Base-by-base conservation (phyloP, 2,329 filamentous ascomycete species). In the Xylaria sp. region DNA sequence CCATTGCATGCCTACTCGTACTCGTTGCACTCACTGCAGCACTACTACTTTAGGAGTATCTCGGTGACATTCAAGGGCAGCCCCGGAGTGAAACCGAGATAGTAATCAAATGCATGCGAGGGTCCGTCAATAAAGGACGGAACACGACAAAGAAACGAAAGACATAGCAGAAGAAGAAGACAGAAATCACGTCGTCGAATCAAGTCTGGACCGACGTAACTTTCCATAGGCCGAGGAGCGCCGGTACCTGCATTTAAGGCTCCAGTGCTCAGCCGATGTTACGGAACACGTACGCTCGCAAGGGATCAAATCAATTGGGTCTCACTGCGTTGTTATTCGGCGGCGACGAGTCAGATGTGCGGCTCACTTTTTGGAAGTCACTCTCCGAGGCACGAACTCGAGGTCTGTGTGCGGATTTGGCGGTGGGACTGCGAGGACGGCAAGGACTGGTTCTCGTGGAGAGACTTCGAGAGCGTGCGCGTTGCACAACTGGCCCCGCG, bases 1-100 rank as follows among this genome's bases (percentile, higher is more conserved):
- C 23, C 19, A 46, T 42, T n/a, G 23, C 23, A 30, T 46, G n/a
- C 42, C 9, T 46, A 3, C 42, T 13, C 11, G 37, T 46, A 3
- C 42, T 13, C 11, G 37, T 42, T 13, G 42, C 42, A 46, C 11
- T 46, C 5, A 16, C 11, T 42, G 42, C 23, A 55, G 47, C 19
- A 9, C 30, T 51, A 48, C 35, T 48, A 42, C 42, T 46, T 39
- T 34, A 8, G 51, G 7, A 44, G n/a, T 35, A 57, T 56, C 47
- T 63, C 62, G 59, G 59, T 52, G 57, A 59, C 52, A 57, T 59
- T 62, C 50, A 61, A 56, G 44, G 42, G 18, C 53, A 58, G 30
- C 50, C 37, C 50, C 53, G 58, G 18, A 62, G 57, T 66, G 56
- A 61, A 63, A 62, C 65, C 61, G 65, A 67, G 55, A 57, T 62